Percentiles rank a stretch among this genome's conserved stretches.
Conservation (phyloP, 164 flowering plant genomes). For the Kingdonia uniflora region DNA sequence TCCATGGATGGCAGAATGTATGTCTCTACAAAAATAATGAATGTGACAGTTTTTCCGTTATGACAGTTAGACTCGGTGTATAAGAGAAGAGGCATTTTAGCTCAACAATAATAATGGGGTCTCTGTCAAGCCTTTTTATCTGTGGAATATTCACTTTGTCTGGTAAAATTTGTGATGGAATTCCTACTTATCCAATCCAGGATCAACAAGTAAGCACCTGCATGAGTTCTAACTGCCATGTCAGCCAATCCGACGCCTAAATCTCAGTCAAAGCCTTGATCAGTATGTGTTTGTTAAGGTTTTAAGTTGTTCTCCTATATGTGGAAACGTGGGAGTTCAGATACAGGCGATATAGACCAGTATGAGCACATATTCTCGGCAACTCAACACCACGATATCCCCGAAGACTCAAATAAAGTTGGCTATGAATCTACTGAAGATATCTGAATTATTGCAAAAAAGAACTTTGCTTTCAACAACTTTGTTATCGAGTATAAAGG, state of each 20-base stretch:
- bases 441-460: constrained; percentile 13
- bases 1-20: no score
- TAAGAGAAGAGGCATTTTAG: not conserved
- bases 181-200: constrained; percentile 40
- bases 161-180: constrained; percentile 18
- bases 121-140: constrained; percentile 6
- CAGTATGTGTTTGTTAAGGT: no score
- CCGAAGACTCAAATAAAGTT: constrained; percentile 1
- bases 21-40: not conserved
- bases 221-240: constrained; percentile 8
- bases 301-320: no score
- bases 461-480: not conserved
- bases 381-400: not conserved
- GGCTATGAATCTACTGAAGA: constrained; percentile 6
- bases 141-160: constrained; percentile 52
- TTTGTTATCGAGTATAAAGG: constrained; percentile 6
- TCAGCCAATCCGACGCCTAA: constrained; percentile 10
- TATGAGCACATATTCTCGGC: not conserved
- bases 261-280: constrained; percentile 7
- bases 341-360: not conserved
- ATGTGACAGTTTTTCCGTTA: not conserved
- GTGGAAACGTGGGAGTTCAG: not conserved
- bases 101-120: not conserved
- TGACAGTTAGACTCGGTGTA: no score
- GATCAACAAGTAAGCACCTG: constrained; percentile 15